These are phyloP conservation scores for Dioscorea alata DNA, from an alignment of 106 monocot species.

Conservation along the genomic window DNA sequence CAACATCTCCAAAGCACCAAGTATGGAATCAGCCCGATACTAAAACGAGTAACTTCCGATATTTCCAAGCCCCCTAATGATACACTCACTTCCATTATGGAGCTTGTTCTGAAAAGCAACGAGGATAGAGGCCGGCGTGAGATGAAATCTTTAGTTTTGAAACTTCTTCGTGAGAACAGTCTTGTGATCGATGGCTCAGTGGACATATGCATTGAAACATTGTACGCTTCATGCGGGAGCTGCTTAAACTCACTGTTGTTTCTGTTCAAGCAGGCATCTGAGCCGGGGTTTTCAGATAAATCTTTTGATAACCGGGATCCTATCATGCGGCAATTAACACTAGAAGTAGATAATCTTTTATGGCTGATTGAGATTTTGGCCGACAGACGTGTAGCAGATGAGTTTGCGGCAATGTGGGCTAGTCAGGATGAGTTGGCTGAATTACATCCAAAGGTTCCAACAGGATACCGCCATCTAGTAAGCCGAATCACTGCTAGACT, in stretches of 20 bases:
- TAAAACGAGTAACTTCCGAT: constrained; percentile 83
- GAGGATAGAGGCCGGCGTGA: constrained; percentile 84
- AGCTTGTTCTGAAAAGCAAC: constrained; percentile 83
- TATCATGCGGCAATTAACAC: constrained; percentile 43
- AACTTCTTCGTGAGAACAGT: constrained; percentile 83
- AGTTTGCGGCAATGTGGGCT: constrained; percentile 67
- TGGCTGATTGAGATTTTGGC: constrained; percentile 87
- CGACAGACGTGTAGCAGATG: constrained; percentile 67
- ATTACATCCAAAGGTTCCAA: constrained; percentile 62
- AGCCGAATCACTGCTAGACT: constrained; percentile 84
- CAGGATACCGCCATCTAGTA: constrained; percentile 63
- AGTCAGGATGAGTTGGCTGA: constrained; percentile 55
- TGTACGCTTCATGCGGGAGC: constrained; percentile 61
- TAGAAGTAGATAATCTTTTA: constrained; percentile 79
- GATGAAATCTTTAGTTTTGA: constrained; percentile 84
- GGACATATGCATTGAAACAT: constrained; percentile 60
- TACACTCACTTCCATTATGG: constrained; percentile 70
- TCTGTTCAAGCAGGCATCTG: constrained; percentile 61
- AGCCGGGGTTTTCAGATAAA: constrained; percentile 35
- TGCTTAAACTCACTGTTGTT: constrained; percentile 58
- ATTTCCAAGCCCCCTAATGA: constrained; percentile 58
- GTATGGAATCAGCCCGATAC: constrained; percentile 54
- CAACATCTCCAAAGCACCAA: constrained; percentile 44
- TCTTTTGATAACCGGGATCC: constrained; percentile 44
- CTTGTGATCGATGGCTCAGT: constrained; percentile 35